These are phyloP conservation scores for Fusarium napiforme DNA, from an alignment of 2,329 filamentous ascomycete genomes.

Conservation along the genomic window DNA sequence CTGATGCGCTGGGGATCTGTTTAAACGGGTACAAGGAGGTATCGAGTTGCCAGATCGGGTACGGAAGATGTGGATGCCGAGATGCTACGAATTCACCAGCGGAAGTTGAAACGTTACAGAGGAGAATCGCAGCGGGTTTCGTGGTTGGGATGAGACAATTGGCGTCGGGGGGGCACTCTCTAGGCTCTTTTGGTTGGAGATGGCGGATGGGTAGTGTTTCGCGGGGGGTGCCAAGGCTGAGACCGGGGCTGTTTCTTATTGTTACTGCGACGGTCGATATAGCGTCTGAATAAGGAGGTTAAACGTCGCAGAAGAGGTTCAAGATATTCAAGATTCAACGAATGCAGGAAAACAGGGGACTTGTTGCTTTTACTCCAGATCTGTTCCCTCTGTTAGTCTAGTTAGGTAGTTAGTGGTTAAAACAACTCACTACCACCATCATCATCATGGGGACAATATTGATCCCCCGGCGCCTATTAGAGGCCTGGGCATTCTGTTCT, in stretches of 20 bases:
- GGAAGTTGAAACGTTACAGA: constrained; percentile 44
- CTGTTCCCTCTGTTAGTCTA: neutral
- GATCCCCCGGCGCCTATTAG: constrained; percentile 41
- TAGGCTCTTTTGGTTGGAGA: constrained; percentile 7
- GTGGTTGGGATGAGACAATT: constrained; percentile 40
- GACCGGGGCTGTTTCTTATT: constrained; percentile 15
- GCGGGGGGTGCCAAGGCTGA: constrained; percentile 27
- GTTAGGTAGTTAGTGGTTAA: neutral
- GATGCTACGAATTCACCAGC: constrained; percentile 23
- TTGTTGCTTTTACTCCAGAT: constrained; percentile 24
- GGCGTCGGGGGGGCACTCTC: constrained; percentile 36
- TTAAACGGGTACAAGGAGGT: constrained; percentile 26
- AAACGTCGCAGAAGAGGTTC: constrained; percentile 26
- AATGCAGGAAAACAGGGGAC: constrained; percentile 22
- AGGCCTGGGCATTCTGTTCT: constrained; percentile 28
- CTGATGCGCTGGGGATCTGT: constrained; percentile 26
- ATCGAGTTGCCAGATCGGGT: constrained; percentile 20
- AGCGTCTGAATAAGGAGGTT: constrained; percentile 20
- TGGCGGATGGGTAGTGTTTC: constrained; percentile 31
- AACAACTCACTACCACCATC: constrained; percentile 1
- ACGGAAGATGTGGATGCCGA: constrained; percentile 36
- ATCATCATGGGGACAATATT: constrained; percentile 12
- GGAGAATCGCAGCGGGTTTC: constrained; percentile 24
- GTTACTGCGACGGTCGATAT: constrained; percentile 20
- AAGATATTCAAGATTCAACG: neutral